These are phyloP conservation scores for Thielaviopsis musarum DNA, from an alignment of 2,329 filamentous ascomycete species.

Conservation along the genomic window DNA sequence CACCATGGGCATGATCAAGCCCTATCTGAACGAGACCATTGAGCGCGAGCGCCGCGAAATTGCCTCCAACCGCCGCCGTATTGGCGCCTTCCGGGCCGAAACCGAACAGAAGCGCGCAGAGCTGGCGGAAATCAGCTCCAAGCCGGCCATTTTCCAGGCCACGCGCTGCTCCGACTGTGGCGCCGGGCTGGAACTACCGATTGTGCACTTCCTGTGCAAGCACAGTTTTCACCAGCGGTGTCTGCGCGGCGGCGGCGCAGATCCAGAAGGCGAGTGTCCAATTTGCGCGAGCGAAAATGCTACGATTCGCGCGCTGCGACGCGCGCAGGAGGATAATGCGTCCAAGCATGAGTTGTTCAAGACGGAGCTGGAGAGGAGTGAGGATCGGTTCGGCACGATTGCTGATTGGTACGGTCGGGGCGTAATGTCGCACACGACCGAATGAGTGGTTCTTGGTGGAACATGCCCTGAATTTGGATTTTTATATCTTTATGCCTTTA, in stretches of 20 bases:
- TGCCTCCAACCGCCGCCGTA: constrained; percentile 58
- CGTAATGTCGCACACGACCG: constrained; percentile 50
- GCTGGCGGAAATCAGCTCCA: constrained; percentile 56
- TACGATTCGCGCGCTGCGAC: constrained; percentile 72
- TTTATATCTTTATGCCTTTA: background rate
- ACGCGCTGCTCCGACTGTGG: constrained; percentile 76
- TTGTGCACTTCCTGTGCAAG: constrained; percentile 92
- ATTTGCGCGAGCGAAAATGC: constrained; percentile 71
- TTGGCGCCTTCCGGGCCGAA: constrained; percentile 67
- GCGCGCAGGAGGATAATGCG: constrained; percentile 72
- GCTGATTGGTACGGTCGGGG: constrained; percentile 91
- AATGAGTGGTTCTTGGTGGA: constrained; percentile 16
- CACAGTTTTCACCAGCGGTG: constrained; percentile 93
- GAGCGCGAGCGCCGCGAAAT: constrained; percentile 80
- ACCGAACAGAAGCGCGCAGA: constrained; percentile 66
- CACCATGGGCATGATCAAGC: constrained; percentile 94
- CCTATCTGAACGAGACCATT: constrained; percentile 78
- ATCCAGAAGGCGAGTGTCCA: constrained; percentile 62
- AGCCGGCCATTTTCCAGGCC: constrained; percentile 79
- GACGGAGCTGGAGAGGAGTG: constrained; percentile 57
- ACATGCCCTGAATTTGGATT: background rate
- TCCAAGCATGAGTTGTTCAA: constrained; percentile 80
- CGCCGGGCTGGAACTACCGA: constrained; percentile 64
- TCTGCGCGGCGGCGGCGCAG: constrained; percentile 33
- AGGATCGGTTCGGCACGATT: constrained; percentile 76